Evolutionary conservation across 129 eudicot genomes (phyloP).

Genomic region (Logfia minima): DNA sequence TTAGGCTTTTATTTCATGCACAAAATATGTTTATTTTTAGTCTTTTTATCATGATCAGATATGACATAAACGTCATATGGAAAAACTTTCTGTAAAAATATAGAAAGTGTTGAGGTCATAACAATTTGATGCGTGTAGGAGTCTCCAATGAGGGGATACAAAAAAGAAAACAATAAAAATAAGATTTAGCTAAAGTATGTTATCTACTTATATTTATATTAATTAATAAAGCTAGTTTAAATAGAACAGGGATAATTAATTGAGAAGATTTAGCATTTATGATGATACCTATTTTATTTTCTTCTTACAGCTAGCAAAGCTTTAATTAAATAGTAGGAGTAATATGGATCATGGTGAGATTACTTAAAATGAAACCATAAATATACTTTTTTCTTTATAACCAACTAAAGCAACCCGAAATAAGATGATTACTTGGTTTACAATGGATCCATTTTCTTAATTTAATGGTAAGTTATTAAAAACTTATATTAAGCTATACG

Average conservation of each 20-base stretch:
- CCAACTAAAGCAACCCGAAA: background rate
- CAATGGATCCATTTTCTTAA: background rate
- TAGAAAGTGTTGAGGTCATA: slow-evolving; percentile 21
- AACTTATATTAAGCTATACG: background rate
- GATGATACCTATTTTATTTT: background rate
- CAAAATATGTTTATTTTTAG: slow-evolving; percentile 14
- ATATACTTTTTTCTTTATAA: background rate
- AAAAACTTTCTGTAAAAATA: slow-evolving; percentile 8
- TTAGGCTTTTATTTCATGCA: slow-evolving; percentile 22
- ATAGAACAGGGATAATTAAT: background rate
- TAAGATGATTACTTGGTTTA: background rate
- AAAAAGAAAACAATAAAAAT: too few relatives aligned
- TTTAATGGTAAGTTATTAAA: background rate
- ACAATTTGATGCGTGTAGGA: slow-evolving; percentile 31
- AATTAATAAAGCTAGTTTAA: too few relatives aligned
- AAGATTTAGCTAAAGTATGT: background rate
- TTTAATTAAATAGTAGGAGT: too few relatives aligned
- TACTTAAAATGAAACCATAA: slow-evolving; percentile 8
- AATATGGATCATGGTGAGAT: background rate
- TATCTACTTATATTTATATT: too few relatives aligned
- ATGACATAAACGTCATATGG: slow-evolving; percentile 25
- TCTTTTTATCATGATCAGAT: slow-evolving; percentile 11
- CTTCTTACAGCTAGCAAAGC: background rate
- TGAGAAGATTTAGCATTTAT: background rate
- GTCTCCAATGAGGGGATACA: slow-evolving; percentile 10